Evolutionary conservation across 1,139 yeast species (phyloP), one percentile per base, ranked within the genome.

Genomic region (Oligophagozyma castellii): DNA sequence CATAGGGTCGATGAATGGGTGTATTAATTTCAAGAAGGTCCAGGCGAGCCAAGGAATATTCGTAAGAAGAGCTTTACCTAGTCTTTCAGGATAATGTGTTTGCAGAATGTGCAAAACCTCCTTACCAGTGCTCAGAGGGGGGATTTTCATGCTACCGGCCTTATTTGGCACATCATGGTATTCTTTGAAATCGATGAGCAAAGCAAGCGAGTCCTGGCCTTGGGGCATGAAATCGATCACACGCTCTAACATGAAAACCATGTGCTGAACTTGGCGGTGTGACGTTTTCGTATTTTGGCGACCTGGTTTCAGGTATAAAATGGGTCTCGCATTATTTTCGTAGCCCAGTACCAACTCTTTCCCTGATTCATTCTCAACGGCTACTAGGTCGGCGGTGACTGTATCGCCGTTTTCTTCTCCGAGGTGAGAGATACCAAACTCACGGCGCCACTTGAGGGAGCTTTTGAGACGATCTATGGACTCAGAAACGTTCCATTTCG

Each of bases 31-130:
- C 49, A 89, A 63, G 50, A 89, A 89, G 3, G 93, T 74, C 70
- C 92, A 76, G 2, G 86, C 96, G 29, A 84, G 58, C 75, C 93
- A 79, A 8, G 96, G 96, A 38, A 89, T 81, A 51, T 89, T 86
- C 24, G 93, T 81, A 39, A 89, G 65, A 29, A 86, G 61, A 0
- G 95, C 95, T 48, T 74, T 74, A 15, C 98, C 98, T 39, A 89
- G 64, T 45, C 96, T 67, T 55, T 89, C 98, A 2, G 96, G 96
- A 51, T 89, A 89, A 53, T 89, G 96, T 12, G 93, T 84, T 58
- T 89, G 92, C 40, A 78, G 59, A 40, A 77, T 76, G 47, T 73
- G 74, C 39, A 78, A 58, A 12, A 77, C 83, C 43, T 76, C 78
- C 53, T 77, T 71, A 14, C 84, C 83, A 13, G 69, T 76, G 22